Conservation (phyloP, 1,139 yeast genomes). For the Yamadazyma songkhlaensis region DNA sequence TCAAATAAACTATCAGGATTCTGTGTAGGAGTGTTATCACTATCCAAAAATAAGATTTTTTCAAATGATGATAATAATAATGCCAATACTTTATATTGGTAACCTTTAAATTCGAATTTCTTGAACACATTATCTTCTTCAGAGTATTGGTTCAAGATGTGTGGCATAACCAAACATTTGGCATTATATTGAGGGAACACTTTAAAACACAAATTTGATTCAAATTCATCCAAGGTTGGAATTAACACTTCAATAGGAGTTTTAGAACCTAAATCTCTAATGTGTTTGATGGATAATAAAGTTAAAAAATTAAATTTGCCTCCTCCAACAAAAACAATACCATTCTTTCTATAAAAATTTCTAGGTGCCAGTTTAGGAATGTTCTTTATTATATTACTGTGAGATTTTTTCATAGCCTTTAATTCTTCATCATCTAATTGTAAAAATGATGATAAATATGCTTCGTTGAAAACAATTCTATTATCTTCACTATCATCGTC, state of each 20-base stretch:
- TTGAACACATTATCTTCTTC: constrained; percentile 11
- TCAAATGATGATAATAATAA: constrained; percentile 74
- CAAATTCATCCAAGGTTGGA: constrained; percentile 69
- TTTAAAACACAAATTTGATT: constrained; percentile 59
- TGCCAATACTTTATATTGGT: constrained; percentile 77
- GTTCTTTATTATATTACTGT: constrained; percentile 47
- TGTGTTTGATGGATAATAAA: constrained; percentile 59
- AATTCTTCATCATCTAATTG: constrained; percentile 47
- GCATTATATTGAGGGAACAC: constrained; percentile 69
- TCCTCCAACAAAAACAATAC: constrained; percentile 56
- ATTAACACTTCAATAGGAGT: constrained; percentile 78
- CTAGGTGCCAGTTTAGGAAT: constrained; percentile 47
- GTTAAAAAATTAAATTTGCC: constrained; percentile 75
- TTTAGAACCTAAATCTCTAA: constrained; percentile 60
- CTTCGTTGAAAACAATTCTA: constrained; percentile 34
- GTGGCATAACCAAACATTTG: constrained; percentile 43
- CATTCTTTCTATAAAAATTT: constrained; percentile 58
- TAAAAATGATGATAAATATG: constrained; percentile 51
- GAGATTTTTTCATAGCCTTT: constrained; percentile 44
- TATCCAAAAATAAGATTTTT: constrained; percentile 70
- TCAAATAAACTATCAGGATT: constrained; percentile 45
- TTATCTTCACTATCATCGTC: constrained; percentile 20
- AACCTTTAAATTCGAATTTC: constrained; percentile 46
- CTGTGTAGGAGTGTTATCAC: constrained; percentile 69
- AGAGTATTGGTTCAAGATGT: constrained; percentile 42